These are phyloP conservation scores for Phytopythium oedochilum DNA, from an alignment of 352 stramenopile genomes.

Conservation along the genomic window DNA sequence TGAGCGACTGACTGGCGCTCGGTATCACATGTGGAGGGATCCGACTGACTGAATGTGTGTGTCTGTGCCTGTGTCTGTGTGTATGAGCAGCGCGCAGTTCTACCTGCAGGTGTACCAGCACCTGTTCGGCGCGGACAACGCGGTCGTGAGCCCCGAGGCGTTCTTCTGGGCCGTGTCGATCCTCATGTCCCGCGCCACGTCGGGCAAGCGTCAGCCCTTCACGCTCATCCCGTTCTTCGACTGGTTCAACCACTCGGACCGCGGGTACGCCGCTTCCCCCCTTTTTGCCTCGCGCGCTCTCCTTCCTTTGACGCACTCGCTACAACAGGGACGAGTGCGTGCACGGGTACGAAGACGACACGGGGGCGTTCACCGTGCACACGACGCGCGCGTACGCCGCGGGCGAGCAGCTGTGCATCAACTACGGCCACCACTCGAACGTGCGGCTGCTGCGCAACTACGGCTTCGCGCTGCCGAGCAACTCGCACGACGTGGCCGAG, in stretches of 20 bases:
- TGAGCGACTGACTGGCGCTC: constrained; percentile 8
- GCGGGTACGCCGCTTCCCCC: constrained; percentile 26
- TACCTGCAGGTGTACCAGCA: constrained; percentile 70
- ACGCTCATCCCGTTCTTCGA: constrained; percentile 84
- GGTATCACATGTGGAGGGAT: no score
- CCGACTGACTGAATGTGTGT: no score
- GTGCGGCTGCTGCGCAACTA: constrained; percentile 77
- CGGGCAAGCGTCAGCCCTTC: constrained; percentile 68
- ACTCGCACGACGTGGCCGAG: constrained; percentile 37
- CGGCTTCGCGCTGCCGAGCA: constrained; percentile 46
- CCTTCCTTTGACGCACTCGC: neutral
- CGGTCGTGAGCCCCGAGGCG: constrained; percentile 45
- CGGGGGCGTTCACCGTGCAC: constrained; percentile 52
- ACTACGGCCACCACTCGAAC: constrained; percentile 68
- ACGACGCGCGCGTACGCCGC: constrained; percentile 47
- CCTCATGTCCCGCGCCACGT: constrained; percentile 78
- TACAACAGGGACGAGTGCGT: constrained; percentile 51
- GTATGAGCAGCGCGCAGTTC: constrained; percentile 35
- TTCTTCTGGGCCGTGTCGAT: constrained; percentile 84
- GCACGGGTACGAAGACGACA: constrained; percentile 48
- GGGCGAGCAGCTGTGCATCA: constrained; percentile 79
- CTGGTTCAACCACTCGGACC: constrained; percentile 78
- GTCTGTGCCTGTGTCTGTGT: no score
- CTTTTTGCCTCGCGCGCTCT: neutral
- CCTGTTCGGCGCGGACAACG: constrained; percentile 52